phyloP scores from a whole-genome alignment of 2,329 filamentous ascomycete species.

The Trichothecium sympodiale region DNA sequence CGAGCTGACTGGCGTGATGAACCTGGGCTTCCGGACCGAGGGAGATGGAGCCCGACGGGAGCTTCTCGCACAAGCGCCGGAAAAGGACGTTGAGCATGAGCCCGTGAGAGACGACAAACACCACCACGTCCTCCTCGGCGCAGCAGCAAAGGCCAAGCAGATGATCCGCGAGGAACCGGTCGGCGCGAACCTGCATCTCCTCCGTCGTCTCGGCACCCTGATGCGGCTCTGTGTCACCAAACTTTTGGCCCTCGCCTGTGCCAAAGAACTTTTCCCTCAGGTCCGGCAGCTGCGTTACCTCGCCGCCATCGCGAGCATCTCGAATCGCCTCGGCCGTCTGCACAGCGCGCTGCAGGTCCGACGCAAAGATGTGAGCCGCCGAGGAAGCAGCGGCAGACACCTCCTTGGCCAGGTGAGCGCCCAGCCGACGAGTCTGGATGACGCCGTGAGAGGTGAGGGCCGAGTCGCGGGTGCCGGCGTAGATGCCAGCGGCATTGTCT shows the following conservation, averaged over 20 bases:
- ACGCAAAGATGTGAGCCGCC: constrained; percentile 62
- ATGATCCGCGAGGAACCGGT: constrained; percentile 54
- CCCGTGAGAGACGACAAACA: constrained; percentile 73
- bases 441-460: constrained; percentile 71
- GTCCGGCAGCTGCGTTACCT: constrained; percentile 19
- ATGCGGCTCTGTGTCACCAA: constrained; percentile 24
- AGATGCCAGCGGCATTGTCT: constrained; percentile 72
- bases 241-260: constrained; percentile 54
- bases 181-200: constrained; percentile 53
- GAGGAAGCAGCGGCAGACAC: constrained; percentile 12
- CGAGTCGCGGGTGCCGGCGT: constrained; percentile 73
- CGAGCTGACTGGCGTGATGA: constrained; percentile 2
- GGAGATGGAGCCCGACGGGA: constrained; percentile 18
- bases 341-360: constrained; percentile 62
- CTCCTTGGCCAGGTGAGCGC: constrained; percentile 40
- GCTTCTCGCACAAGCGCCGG: constrained; percentile 46
- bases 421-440: constrained; percentile 66
- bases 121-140: constrained; percentile 9
- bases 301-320: constrained; percentile 33
- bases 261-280: constrained; percentile 69
- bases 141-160: constrained; percentile 35
- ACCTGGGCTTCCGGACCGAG: constrained; percentile 8
- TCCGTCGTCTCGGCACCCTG: constrained; percentile 55
- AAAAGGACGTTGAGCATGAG: constrained; percentile 65
- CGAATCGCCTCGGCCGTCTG: constrained; percentile 60